Conservation (phyloP, 139 green algal species). For the Picochlorum sp. region DNA sequence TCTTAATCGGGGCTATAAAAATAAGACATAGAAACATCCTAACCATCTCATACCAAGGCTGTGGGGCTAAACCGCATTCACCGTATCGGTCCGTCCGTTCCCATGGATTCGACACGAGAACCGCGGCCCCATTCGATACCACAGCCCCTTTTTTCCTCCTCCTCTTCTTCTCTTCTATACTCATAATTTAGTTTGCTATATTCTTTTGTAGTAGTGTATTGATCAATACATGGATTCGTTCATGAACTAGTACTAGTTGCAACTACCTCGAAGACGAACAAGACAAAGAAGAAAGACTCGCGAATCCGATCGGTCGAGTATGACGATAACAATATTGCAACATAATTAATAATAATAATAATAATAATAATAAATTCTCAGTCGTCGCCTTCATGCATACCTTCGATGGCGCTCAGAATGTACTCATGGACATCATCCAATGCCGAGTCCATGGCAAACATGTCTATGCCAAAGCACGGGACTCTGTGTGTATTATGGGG, state of each 20-base stretch:
- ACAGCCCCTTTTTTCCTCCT: not conserved
- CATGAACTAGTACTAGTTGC: no score
- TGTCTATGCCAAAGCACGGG: constrained; percentile 11
- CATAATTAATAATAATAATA: no score
- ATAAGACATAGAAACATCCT: constrained; percentile 33
- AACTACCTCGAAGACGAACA: no score
- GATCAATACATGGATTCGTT: no score
- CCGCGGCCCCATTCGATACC: not conserved
- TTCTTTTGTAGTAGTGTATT: no score
- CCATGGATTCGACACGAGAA: not conserved
- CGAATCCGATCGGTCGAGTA: not conserved
- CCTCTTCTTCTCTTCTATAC: not conserved
- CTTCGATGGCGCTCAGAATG: not conserved
- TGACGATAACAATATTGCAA: no score
- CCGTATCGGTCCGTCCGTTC: constrained; percentile 20
- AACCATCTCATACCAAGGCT: constrained; percentile 9
- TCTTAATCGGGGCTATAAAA: constrained; percentile 47
- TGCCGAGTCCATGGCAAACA: constrained; percentile 31
- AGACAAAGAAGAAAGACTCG: not conserved
- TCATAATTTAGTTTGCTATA: no score
- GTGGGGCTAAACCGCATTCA: constrained; percentile 11
- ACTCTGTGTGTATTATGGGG: not conserved
- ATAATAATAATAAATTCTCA: not conserved
- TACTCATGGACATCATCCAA: constrained; percentile 4
- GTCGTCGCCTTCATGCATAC: not conserved